Base-by-base conservation (phyloP, 768 basidiomycete genomes). In the Fibroporia radiculosa region DNA sequence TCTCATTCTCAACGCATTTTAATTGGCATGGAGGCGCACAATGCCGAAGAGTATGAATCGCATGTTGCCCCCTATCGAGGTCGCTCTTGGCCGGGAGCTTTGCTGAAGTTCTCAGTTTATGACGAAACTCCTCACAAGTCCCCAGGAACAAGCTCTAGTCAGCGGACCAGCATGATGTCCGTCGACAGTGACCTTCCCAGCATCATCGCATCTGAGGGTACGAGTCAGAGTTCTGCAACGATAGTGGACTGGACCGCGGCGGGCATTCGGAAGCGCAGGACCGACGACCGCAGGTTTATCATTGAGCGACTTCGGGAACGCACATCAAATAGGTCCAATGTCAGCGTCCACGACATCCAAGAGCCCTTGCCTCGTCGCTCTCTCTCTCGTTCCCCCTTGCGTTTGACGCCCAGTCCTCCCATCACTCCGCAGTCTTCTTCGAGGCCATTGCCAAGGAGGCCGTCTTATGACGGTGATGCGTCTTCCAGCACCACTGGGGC, bases 381-480 rank as follows among this genome's bases (percentile, higher is more conserved):
- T 70, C 56, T 16, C 85, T 73, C 63, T 93, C 78, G 50, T 72
- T 81, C 3, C 91, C 82, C 52, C 95, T 96, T 0, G 96, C 96
- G 18, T 56, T 18, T 18, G 34, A 8, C 16, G 16, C 34, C 34
- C 10, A 35, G 16, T 35, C 16, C 34, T 8, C 34, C 34, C 16
- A 6, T n/a, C 36, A 5, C 27, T 31, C 18, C 7, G 6, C 27
- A 42, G 27, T 40, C 45, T 12, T 19, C 28, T n/a, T 31, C 45
- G 19, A 39, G 48, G 7, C 48, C 54, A 16, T 45, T 51, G 10
- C 53, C 53, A 19, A 31, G 36, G 10, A 40, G 50, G 8, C 54
- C 54, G 4, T 20, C 46, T 3, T 44, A 46, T 7, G n/a, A 32
- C 5, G 40, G 18, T 22, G 19, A 31, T 3, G 47, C 53, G 14